Base-by-base conservation (phyloP, 73 alveolate genomes). In the Tetrahymena malaccensis region DNA sequence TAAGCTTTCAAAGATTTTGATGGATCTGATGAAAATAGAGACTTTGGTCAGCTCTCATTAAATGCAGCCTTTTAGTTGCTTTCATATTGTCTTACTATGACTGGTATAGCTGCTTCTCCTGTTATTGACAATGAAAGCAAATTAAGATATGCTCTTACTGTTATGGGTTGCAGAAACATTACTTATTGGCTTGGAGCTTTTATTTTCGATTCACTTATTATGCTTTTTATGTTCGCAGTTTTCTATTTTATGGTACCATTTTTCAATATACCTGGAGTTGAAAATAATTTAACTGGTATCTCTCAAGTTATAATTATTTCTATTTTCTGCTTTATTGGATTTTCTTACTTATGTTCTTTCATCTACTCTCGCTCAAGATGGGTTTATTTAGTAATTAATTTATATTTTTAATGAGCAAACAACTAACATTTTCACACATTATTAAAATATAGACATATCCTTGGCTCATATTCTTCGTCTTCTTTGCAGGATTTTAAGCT, bases 141-240 rank as follows among this genome's bases (percentile, higher is more conserved):
- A 44, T 40, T 94, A n/a, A 94, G 93, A 94, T 94, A 94, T 43
- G 96, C 96, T 40, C 70, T 94, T 35, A 94, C 95, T 40, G 96
- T 85, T 38, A 94, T 94, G 96, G 96, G 96, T n/a, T 94, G 96
- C 43, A 94, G 96, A 85, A 93, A 43, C 22, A 22, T 84, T 4
- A 94, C 96, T 27, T 94, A 94, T 84, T 94, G 96, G 96, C n/a
- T 94, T 12, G 96, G 96, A 16, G 93, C 96, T 13, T 94, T 43
- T 94, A 85, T 94, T 17, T 94, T 94, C 33, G 96, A 94, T 37
- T 94, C 89, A 19, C 22, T 70, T 25, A 70, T 70, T 70, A 70
- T 70, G 89, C 89, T 70, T 25, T 27, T 70, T 70, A 70, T 70
- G 89, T 70, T 70, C 8, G 37, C 37, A 9, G 40, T 70, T 70